Evolutionary conservation across 1,284 basidiomycete genomes (phyloP).

Genomic region (Kwoniella shivajii): DNA sequence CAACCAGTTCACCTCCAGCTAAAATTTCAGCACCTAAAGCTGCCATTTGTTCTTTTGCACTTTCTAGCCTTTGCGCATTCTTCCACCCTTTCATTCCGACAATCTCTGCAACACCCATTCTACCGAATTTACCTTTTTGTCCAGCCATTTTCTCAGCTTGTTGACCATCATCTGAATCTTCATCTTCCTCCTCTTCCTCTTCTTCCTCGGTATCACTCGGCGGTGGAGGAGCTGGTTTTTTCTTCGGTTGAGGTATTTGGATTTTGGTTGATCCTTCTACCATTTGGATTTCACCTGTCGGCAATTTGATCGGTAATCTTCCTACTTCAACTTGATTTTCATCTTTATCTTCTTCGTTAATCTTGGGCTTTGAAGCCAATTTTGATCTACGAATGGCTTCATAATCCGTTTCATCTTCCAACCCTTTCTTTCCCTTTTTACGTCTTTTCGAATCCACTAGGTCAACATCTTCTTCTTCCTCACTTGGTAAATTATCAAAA

Average conservation of each 20-base stretch:
- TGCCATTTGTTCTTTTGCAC: constrained; percentile 87
- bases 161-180: constrained; percentile 57
- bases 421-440: constrained; percentile 16
- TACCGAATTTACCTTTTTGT: constrained; percentile 66
- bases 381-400: constrained; percentile 37
- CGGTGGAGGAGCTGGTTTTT: constrained; percentile 24
- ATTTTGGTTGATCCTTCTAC: constrained; percentile 53
- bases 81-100: constrained; percentile 61
- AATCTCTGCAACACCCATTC: constrained; percentile 75
- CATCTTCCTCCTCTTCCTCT: constrained; percentile 56
- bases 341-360: constrained; percentile 21
- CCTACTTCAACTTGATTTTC: constrained; percentile 58
- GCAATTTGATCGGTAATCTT: constrained; percentile 81
- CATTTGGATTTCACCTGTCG: constrained; percentile 69
- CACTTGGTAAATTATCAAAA: constrained; percentile 23
- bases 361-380: constrained; percentile 29
- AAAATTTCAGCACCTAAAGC: constrained; percentile 85
- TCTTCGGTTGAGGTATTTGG: constrained; percentile 53
- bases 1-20: constrained; percentile 62
- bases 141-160: constrained; percentile 46
- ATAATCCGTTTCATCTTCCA: constrained; percentile 50
- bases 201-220: constrained; percentile 55
- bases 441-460: constrained; percentile 32
- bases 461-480: constrained; percentile 21
- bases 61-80: constrained; percentile 68